Percentiles rank a stretch among this genome's conserved stretches.
Evolutionary conservation across 2,329 filamentous ascomycete genomes (phyloP).

Genomic region (Clonostachys solani): DNA sequence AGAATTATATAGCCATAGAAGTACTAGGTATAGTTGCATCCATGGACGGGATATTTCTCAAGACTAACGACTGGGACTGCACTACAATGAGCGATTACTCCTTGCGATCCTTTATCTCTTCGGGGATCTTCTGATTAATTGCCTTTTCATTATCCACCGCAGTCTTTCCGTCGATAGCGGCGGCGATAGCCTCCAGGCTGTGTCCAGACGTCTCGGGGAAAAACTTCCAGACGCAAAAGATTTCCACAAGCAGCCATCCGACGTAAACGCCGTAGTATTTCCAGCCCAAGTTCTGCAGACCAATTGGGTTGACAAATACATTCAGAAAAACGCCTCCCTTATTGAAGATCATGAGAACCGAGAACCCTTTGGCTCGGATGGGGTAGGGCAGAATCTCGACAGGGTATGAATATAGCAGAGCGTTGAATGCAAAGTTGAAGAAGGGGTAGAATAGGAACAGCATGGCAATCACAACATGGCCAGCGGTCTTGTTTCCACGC

Average conservation of each 20-base stretch:
- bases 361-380: neutral
- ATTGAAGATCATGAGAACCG: neutral
- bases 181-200: neutral
- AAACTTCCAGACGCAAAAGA: neutral
- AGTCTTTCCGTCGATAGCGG: neutral
- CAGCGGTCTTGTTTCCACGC: neutral
- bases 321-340: neutral
- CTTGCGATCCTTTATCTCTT: no score
- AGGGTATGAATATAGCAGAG: neutral
- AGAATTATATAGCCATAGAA: no score
- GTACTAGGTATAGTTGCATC: no score
- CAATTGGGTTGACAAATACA: neutral
- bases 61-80: no score
- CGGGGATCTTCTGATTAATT: no score
- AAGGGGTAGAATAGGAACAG: neutral
- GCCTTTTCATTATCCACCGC: no score
- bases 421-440: neutral
- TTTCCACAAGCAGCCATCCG: neutral
- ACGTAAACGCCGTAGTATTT: neutral
- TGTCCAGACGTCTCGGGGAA: neutral
- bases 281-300: neutral
- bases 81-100: no score
- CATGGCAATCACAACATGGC: neutral
- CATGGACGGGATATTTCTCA: no score
- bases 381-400: neutral